Evolutionary conservation across 768 basidiomycete genomes (phyloP), one percentile per base, ranked within the genome.

Genomic region (Mycena haematopus): DNA sequence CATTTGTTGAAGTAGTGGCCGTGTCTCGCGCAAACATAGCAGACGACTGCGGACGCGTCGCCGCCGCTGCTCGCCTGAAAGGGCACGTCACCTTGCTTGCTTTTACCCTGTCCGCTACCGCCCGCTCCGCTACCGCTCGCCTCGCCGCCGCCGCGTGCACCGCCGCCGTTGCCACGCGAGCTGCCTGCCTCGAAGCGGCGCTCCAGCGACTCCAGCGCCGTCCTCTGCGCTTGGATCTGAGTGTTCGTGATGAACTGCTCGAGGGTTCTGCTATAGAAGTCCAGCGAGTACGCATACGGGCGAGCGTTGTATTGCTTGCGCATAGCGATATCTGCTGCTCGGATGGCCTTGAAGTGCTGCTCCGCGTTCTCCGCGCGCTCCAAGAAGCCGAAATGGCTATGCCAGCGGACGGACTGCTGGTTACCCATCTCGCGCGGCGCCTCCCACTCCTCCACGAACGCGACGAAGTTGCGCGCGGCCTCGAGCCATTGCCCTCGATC

Each of bases 21-120:
- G 21, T 52, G 52, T 13, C 38, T 31, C 0, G 62, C 61, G 31
- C 65, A 67, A 29, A 63, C 24, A 25, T 63, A 47, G 66, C 66
- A 67, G 22, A 67, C 62, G 54, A 36, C 2, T 42, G 49, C 14
- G 8, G 46, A 44, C 17, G n/a, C 53, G 42, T 57, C 40, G 3
- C 19, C 42, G 17, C 60, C 45, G 45, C 58, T 45, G 59, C 56
- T 44, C 38, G 44, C 24, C 15, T 65, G 60, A 62, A 62, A 61
- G 56, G 63, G 58, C 29, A 35, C n/a, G n/a, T n/a, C n/a, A n/a
- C n/a, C n/a, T n/a, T n/a, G n/a, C n/a, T n/a, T n/a, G n/a, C n/a
- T n/a, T n/a, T 13, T 24, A 14, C 36, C 0, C 44, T 44, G 24
- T 52, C 36, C 36, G 13, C 29, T 1, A 27, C 35, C 17, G 46